phyloP scores from a whole-genome alignment of 352 stramenopile species.

The Aphanomyces euteiches region DNA sequence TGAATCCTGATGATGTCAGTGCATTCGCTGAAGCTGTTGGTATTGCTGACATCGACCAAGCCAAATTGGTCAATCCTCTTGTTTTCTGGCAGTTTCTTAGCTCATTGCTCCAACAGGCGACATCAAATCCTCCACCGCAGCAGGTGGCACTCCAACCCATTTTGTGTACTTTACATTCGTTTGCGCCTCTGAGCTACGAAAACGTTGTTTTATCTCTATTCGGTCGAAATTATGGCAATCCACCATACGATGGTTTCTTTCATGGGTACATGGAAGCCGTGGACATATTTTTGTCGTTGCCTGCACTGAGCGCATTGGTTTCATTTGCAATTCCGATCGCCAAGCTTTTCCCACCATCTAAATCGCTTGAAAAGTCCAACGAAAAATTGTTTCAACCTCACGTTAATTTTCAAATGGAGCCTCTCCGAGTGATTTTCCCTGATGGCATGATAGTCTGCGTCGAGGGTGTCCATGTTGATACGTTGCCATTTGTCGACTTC shows the following conservation, averaged over 20 bases:
- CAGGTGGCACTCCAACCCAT: background rate
- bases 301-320: background rate
- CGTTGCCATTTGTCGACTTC: background rate
- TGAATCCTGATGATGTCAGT: slow-evolving; percentile 42
- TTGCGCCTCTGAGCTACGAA: background rate
- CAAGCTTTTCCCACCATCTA: background rate
- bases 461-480: background rate
- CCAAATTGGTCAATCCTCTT: slow-evolving; percentile 35
- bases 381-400: background rate
- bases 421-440: slow-evolving; percentile 6
- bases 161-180: background rate
- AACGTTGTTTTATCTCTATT: slow-evolving; percentile 1
- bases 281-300: slow-evolving; percentile 2
- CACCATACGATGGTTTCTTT: background rate
- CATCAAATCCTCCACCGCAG: background rate
- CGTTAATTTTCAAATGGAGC: slow-evolving; percentile 1
- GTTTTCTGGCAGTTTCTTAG: slow-evolving; percentile 54
- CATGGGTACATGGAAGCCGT: slow-evolving; percentile 1
- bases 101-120: slow-evolving; percentile 32
- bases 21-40: slow-evolving; percentile 34
- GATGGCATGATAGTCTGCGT: background rate
- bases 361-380: background rate
- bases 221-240: slow-evolving; percentile 6
- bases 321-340: background rate
- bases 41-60: background rate